Base-by-base conservation (phyloP, 352 stramenopile species). In the Globisporangium abappressorium region DNA sequence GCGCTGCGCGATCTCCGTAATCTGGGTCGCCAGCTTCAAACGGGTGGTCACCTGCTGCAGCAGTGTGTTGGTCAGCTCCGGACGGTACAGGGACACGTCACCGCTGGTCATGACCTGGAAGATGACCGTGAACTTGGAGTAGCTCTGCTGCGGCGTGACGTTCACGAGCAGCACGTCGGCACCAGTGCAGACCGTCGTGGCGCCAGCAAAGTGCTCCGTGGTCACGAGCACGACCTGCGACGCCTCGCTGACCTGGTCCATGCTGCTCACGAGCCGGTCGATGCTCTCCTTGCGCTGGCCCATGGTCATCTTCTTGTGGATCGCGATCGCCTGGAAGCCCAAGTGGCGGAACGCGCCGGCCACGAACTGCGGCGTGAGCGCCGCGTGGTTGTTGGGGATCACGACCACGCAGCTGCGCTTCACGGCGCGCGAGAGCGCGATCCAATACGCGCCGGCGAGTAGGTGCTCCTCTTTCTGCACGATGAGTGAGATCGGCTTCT, bases 221-320 rank as follows among this genome's bases (percentile, higher is more conserved):
- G 77, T 86, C 33, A 92, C 82, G 11, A 92, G 64, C 51, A 93
- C 74, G 14, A 83, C 30, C 15, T 78, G 70, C 57, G 76, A 69
- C 14, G 66, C 64, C 14, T 63, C 24, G 0, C 30, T 62, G 2
- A 38, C 33, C 2, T 55, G 34, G 11, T 68, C 41, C 2, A 66
- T 46, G 9, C 47, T 49, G 14, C 34, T 54, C 11, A 47, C 26
- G 18, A 92, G 67, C 34, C 83, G 75, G 57, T 91, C 71, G 58
- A 90, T 64, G 53, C 70, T 79, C 57, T 89, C 80, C 26, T 82
- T 75, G 55, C 83, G 74, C 64, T 93, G 83, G 1, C 69, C 70
- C 6, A 70, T 41, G 1, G 82, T 80, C 79, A 92, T 93, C 66
- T 93, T 93, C 63, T 71, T 73, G 68, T 94, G 86, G 26, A 94